These are phyloP conservation scores for Carex arenaria DNA, from an alignment of 202 grass and related monocot species.

Conservation along the genomic window DNA sequence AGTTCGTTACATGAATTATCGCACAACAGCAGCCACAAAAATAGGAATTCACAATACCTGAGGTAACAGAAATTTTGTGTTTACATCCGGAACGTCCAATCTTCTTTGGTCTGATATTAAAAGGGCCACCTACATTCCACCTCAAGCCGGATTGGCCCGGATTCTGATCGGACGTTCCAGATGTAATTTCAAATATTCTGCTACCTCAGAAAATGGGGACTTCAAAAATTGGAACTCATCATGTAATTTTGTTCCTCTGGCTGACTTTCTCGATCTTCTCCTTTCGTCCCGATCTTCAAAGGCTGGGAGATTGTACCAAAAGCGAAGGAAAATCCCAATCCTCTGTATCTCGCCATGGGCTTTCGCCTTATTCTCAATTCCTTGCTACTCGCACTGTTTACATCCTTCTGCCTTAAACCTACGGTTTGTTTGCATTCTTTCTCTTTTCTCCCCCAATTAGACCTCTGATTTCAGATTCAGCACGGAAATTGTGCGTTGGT, in stretches of 20 bases:
- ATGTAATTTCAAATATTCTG: too few relatives aligned
- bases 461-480: slow-evolving; percentile 2
- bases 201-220: too few relatives aligned
- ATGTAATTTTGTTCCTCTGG: neutral
- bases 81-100: too few relatives aligned
- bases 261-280: slow-evolving; percentile 15
- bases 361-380: slow-evolving; percentile 3
- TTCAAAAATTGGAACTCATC: neutral
- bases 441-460: neutral
- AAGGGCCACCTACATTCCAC: too few relatives aligned
- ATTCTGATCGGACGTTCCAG: too few relatives aligned
- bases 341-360: slow-evolving; percentile 8
- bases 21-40: slow-evolving; percentile 1
- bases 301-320: neutral
- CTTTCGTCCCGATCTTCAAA: slow-evolving; percentile 20
- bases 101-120: too few relatives aligned
- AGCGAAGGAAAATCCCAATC: neutral
- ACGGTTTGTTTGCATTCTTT: slow-evolving; percentile 3
- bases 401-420: slow-evolving; percentile 15
- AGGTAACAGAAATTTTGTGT: too few relatives aligned
- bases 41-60: neutral
- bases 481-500: neutral
- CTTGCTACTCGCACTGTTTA: slow-evolving; percentile 2
- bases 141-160: too few relatives aligned
- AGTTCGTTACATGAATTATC: neutral